Evolutionary conservation across 345 rosid species (phyloP).

Genomic region (Bruguiera parviflora): DNA sequence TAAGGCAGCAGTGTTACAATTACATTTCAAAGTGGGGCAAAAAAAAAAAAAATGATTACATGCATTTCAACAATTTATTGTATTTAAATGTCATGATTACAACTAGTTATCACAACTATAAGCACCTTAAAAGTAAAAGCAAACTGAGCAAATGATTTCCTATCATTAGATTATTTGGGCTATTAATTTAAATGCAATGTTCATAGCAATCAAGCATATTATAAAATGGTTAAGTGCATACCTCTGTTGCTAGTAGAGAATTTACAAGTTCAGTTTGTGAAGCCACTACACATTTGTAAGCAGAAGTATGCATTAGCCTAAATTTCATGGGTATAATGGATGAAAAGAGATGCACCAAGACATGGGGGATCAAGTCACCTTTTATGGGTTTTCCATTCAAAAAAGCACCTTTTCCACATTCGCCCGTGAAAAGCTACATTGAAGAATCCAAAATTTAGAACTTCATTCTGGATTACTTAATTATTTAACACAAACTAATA

Average conservation of each 20-base stretch:
- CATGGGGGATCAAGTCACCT: conserved; percentile 39
- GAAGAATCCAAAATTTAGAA: conserved; percentile 16
- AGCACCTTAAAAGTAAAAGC: no score
- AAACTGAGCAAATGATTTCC: no score
- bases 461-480: background rate
- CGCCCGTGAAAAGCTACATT: conserved; percentile 72
- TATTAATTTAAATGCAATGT: no score
- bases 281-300: conserved; percentile 54
- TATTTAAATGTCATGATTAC: no score
- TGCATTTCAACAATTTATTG: no score
- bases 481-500: no score
- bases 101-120: no score
- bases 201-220: background rate
- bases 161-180: no score
- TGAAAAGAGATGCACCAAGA: background rate
- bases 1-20: no score
- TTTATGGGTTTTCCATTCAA: conserved; percentile 73
- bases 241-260: conserved; percentile 88
- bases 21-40: no score
- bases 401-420: conserved; percentile 75
- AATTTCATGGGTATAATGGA: background rate
- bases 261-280: conserved; percentile 67
- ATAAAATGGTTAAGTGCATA: conserved; percentile 22
- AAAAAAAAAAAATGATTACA: no score
- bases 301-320: conserved; percentile 9